A percentile compares a stretch with the other conserved stretches of the same genome.
phyloP scores from a whole-genome alignment of 2,329 filamentous ascomycete species.

The Penicillium sp. region DNA sequence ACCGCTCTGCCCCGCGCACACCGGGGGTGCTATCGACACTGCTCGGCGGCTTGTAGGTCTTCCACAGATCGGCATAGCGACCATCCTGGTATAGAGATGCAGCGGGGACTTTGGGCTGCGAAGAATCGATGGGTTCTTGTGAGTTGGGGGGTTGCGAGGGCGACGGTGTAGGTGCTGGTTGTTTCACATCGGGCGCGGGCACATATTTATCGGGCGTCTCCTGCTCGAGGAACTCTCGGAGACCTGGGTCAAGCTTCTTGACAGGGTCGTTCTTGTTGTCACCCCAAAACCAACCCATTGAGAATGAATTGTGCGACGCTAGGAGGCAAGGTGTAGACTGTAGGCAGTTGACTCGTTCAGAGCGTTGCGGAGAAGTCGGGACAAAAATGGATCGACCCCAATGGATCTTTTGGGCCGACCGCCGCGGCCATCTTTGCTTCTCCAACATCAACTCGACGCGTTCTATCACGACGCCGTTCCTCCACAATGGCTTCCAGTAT shows the following conservation, averaged over 20 bases:
- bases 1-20: conserved; percentile 76
- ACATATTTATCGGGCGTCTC: conserved; percentile 75
- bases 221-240: conserved; percentile 81
- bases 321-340: background rate
- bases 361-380: conserved; percentile 28
- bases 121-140: conserved; percentile 26
- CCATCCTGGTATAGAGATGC: conserved; percentile 69
- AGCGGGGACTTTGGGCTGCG: conserved; percentile 39
- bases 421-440: conserved; percentile 20
- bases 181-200: conserved; percentile 35
- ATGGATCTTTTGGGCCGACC: conserved; percentile 22
- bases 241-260: conserved; percentile 75
- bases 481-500: conserved; percentile 44
- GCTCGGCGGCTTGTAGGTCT: conserved; percentile 75
- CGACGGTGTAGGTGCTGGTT: conserved; percentile 24
- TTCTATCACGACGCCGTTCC: conserved; percentile 38
- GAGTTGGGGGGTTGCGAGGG: conserved; percentile 18
- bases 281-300: conserved; percentile 68
- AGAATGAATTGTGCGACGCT: background rate
- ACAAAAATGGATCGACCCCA: conserved; percentile 30
- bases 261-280: conserved; percentile 63
- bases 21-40: conserved; percentile 68
- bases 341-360: conserved; percentile 3
- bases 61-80: conserved; percentile 87
- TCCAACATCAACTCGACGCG: conserved; percentile 34